phyloP scores from a whole-genome alignment of 192 early-diverging fungal genomes.

The Dispira simplex region DNA sequence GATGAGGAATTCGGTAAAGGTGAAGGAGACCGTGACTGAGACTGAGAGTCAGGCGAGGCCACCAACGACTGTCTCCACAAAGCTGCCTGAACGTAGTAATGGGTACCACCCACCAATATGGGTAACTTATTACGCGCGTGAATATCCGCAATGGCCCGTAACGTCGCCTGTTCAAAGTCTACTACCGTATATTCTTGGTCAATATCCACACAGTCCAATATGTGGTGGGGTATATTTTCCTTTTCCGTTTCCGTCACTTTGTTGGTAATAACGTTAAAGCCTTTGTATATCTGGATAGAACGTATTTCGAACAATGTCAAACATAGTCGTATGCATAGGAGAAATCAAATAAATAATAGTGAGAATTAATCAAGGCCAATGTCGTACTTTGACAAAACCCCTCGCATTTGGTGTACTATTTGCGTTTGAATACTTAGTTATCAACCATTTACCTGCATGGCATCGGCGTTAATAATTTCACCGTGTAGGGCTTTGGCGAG shows the following conservation, averaged over 20 bases:
- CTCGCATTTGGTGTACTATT: too few relatives aligned
- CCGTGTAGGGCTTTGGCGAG: constrained; percentile 64
- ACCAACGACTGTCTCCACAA: constrained; percentile 59
- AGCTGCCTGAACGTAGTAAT: constrained; percentile 91
- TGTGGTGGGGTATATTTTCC: constrained; percentile 58
- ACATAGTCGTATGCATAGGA: too few relatives aligned
- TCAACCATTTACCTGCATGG: constrained; percentile 58
- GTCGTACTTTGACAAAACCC: too few relatives aligned
- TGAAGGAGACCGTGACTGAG: background rate
- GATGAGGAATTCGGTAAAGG: constrained; percentile 12
- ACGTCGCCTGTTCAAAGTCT: constrained; percentile 70
- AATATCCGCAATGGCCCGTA: constrained; percentile 57
- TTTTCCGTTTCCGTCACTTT: constrained; percentile 66
- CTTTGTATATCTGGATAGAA: constrained; percentile 52
- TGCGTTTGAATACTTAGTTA: too few relatives aligned
- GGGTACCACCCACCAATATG: constrained; percentile 88
- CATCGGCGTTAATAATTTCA: constrained; percentile 89
- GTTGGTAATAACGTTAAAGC: constrained; percentile 88
- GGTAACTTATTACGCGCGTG: constrained; percentile 53
- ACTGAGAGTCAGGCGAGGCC: constrained; percentile 15
- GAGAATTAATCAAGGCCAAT: too few relatives aligned
- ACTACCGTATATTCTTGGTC: constrained; percentile 72
- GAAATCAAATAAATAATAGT: too few relatives aligned
- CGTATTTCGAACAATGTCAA: too few relatives aligned
- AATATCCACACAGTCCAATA: constrained; percentile 61